A percentile compares a stretch with the other conserved stretches of the same genome.
Conservation (phyloP, 1,139 yeast species). For the Pichia sp. region DNA sequence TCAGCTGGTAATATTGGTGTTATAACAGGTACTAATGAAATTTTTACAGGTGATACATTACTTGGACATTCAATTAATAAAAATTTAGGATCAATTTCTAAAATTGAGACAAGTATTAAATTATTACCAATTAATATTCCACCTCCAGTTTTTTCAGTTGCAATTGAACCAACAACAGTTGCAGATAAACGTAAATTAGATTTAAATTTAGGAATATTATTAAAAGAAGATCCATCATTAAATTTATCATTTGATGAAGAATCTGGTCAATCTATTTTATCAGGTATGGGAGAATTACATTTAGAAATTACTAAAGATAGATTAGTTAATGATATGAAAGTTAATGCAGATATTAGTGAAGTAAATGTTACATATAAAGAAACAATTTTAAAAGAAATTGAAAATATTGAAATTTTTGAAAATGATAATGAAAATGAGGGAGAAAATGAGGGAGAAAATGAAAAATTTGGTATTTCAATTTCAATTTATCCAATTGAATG, state of each 20-base stretch:
- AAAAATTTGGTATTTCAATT: conserved; percentile 32
- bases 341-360: conserved; percentile 70
- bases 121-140: conserved; percentile 79
- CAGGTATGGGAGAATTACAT: conserved; percentile 97
- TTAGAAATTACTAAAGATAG: conserved; percentile 81
- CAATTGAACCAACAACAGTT: conserved; percentile 75
- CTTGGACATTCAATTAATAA: conserved; percentile 29
- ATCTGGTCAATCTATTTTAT: conserved; percentile 74
- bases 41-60: conserved; percentile 87
- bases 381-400: conserved; percentile 36
- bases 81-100: conserved; percentile 17
- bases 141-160: conserved; percentile 86
- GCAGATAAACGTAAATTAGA: conserved; percentile 59
- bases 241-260: conserved; percentile 69
- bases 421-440: conserved; percentile 8
- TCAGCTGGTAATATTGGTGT: conserved; percentile 88
- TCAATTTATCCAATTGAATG: conserved; percentile 51
- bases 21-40: conserved; percentile 65
- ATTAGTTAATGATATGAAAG: conserved; percentile 70
- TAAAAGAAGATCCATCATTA: conserved; percentile 82
- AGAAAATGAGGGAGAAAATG: no score
- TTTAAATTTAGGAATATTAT: conserved; percentile 53
- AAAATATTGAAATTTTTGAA: conserved; percentile 14
- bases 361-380: conserved; percentile 89
- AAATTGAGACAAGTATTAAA: conserved; percentile 41